Percentiles rank a stretch among this genome's conserved stretches.
Evolutionary conservation across 768 basidiomycete species (phyloP).

Genomic region (button mushroom (Agaricus bisporus)): DNA sequence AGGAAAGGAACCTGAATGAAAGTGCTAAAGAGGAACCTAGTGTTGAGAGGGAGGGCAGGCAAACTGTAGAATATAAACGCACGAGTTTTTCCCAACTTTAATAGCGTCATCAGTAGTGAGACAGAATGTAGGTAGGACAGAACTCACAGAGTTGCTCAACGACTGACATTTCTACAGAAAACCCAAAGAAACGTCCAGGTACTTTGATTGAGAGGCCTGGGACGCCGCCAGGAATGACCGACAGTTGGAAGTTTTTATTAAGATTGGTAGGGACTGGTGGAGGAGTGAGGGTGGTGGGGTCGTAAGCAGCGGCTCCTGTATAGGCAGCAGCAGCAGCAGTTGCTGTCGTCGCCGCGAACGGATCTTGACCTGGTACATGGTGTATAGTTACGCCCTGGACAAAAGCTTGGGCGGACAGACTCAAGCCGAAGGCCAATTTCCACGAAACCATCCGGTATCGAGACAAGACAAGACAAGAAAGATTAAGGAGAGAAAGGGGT

Average conservation of each 20-base stretch:
- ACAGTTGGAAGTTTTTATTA: constrained; percentile 37
- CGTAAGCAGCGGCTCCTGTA: constrained; percentile 49
- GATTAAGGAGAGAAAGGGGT: not conserved
- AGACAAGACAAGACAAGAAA: not conserved
- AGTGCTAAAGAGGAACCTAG: constrained; percentile 35
- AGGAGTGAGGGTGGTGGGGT: constrained; percentile 41
- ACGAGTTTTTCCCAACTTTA: constrained; percentile 47
- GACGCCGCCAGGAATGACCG: constrained; percentile 31
- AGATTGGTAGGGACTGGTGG: constrained; percentile 43
- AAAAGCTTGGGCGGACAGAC: not conserved
- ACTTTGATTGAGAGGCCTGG: constrained; percentile 30
- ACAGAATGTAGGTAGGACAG: not conserved
- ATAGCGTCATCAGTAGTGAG: not conserved
- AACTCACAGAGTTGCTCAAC: constrained; percentile 49
- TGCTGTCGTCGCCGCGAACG: constrained; percentile 24
- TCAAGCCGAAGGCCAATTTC: constrained; percentile 1
- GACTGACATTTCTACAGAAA: constrained; percentile 60
- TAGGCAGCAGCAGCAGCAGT: constrained; percentile 34
- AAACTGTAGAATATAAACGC: constrained; percentile 9
- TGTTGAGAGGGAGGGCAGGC: constrained; percentile 16
- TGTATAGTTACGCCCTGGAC: constrained; percentile 28
- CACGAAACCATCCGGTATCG: constrained; percentile 1
- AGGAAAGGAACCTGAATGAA: constrained; percentile 58
- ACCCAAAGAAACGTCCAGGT: constrained; percentile 42
- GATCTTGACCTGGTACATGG: constrained; percentile 25